Evolutionary conservation across 2,329 filamentous ascomycete genomes (phyloP).

Genomic region (Teratosphaeria viscida): DNA sequence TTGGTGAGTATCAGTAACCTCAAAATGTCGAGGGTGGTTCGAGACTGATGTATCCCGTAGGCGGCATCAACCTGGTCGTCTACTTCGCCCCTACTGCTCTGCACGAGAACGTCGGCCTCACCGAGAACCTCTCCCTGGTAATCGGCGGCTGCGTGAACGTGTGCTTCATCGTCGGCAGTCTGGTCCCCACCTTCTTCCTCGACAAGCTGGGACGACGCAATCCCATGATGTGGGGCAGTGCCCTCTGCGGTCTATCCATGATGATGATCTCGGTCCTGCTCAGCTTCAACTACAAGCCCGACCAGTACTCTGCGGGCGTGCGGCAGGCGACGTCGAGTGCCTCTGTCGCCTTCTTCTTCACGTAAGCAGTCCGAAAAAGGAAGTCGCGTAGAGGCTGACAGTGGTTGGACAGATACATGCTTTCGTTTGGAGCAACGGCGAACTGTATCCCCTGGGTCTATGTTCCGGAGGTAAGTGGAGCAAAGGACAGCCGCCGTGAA

Average conservation of each 20-base stretch:
- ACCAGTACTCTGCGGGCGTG: conserved; percentile 20
- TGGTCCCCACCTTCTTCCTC: conserved; percentile 37
- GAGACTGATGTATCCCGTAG: conserved; percentile 1
- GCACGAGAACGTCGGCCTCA: conserved; percentile 37
- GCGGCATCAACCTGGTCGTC: conserved; percentile 24
- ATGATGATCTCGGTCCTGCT: conserved; percentile 32
- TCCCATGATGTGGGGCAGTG: conserved; percentile 27
- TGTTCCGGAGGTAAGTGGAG: conserved; percentile 30
- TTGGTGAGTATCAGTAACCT: background rate
- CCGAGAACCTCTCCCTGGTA: conserved; percentile 34
- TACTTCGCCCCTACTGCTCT: conserved; percentile 36
- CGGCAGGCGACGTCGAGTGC: conserved; percentile 34
- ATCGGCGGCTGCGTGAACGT: conserved; percentile 36
- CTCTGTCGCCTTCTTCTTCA: conserved; percentile 42
- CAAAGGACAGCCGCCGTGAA: background rate
- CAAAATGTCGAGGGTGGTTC: background rate
- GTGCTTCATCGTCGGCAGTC: conserved; percentile 32
- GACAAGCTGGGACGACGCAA: conserved; percentile 30
- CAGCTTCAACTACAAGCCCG: conserved; percentile 28
- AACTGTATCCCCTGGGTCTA: conserved; percentile 44
- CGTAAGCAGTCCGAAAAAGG: conserved; percentile 17
- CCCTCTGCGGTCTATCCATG: conserved; percentile 28
- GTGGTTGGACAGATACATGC: conserved; percentile 13
- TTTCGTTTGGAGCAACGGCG: conserved; percentile 34
- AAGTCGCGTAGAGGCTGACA: background rate